These are phyloP conservation scores for Termitomyces titanicus DNA, from an alignment of 768 basidiomycete species.

Conservation along the genomic window DNA sequence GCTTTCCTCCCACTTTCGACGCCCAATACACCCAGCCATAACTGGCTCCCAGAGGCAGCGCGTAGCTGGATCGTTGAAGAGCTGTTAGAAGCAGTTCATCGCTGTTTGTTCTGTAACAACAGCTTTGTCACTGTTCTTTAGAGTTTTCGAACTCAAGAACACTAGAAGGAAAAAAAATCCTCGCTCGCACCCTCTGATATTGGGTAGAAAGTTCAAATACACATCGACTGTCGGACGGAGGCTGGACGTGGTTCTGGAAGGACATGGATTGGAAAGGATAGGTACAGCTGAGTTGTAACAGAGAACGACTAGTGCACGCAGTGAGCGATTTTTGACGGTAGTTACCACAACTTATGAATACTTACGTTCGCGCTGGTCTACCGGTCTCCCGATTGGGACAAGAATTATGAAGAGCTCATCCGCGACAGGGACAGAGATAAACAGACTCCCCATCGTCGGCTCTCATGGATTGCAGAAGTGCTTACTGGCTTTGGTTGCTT, in stretches of 20 bases:
- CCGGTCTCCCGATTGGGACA: too few relatives aligned
- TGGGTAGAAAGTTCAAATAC: neutral
- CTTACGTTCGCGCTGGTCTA: too few relatives aligned
- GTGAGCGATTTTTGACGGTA: too few relatives aligned
- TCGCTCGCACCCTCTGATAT: neutral
- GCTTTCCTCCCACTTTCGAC: slow-evolving; percentile 63
- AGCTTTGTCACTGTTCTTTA: slow-evolving; percentile 56
- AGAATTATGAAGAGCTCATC: too few relatives aligned
- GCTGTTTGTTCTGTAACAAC: slow-evolving; percentile 72
- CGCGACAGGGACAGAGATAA: too few relatives aligned
- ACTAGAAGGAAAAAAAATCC: too few relatives aligned
- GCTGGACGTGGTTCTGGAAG: neutral
- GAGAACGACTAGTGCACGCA: neutral
- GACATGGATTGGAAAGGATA: neutral
- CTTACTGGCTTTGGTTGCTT: too few relatives aligned
- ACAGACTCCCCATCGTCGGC: too few relatives aligned
- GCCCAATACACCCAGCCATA: slow-evolving; percentile 26
- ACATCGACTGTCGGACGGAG: neutral
- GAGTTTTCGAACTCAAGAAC: neutral
- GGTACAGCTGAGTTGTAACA: neutral
- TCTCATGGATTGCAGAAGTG: too few relatives aligned
- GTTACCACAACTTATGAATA: too few relatives aligned
- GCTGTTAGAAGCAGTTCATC: slow-evolving; percentile 58
- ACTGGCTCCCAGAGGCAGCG: slow-evolving; percentile 44
- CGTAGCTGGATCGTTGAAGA: slow-evolving; percentile 64